Conservation (phyloP, 2,329 filamentous ascomycete genomes). For the Fusarium palustre region DNA sequence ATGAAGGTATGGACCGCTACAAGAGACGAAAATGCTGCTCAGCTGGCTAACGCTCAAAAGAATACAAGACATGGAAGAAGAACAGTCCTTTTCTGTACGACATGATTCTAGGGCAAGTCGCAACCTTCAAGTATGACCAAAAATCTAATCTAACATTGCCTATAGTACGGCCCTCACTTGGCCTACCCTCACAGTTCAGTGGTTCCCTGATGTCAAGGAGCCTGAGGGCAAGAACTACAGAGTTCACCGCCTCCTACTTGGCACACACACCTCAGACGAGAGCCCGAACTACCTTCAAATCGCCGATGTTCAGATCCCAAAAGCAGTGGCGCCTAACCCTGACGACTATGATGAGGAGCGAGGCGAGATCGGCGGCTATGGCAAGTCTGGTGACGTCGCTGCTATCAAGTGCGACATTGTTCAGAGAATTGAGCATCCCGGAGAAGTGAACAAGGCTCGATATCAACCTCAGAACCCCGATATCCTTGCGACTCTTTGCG, state of each 20-base stretch:
- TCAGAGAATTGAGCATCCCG: slow-evolving; percentile 95
- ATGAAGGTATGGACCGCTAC: slow-evolving; percentile 73
- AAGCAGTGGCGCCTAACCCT: slow-evolving; percentile 77
- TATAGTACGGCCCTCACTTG: slow-evolving; percentile 87
- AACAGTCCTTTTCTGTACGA: slow-evolving; percentile 99
- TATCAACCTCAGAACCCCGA: slow-evolving; percentile 98
- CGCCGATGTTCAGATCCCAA: slow-evolving; percentile 92
- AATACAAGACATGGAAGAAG: slow-evolving; percentile 99
- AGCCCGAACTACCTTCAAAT: slow-evolving; percentile 94
- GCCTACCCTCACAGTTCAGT: slow-evolving; percentile 97
- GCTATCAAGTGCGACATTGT: slow-evolving; percentile 90
- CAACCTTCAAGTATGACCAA: not conserved
- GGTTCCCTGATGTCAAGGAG: slow-evolving; percentile 95
- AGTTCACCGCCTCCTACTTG: slow-evolving; percentile 88
- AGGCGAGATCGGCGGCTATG: slow-evolving; percentile 94
- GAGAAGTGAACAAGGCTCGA: slow-evolving; percentile 97
- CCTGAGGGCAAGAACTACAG: slow-evolving; percentile 87
- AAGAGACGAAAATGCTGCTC: not conserved
- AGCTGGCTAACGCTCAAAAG: slow-evolving; percentile 58
- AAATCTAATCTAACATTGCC: slow-evolving; percentile 7
- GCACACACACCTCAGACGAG: slow-evolving; percentile 91
- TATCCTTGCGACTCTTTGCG: slow-evolving; percentile 92
- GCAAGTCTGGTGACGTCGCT: slow-evolving; percentile 75
- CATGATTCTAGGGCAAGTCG: slow-evolving; percentile 82
- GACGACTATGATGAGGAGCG: slow-evolving; percentile 91